Conservation (phyloP, 305 asterid species). For the Withania somnifera region DNA sequence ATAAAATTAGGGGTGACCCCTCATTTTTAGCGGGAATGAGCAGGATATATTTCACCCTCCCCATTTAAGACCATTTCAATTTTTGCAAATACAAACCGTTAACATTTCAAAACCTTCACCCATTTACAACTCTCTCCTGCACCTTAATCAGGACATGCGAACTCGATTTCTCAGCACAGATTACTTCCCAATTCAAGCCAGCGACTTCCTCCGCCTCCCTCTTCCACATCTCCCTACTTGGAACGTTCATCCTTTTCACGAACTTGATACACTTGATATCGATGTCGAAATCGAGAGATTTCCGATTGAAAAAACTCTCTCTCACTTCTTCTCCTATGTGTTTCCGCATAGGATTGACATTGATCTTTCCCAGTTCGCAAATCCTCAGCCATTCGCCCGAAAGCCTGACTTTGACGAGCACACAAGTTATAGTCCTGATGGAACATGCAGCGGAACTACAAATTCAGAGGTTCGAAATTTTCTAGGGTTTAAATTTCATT, state of each 20-base stretch:
- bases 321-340: slow-evolving; percentile 57
- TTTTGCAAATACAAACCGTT: too few species aligned
- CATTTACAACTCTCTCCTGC: too few species aligned
- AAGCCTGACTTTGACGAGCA: slow-evolving; percentile 4
- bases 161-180: slow-evolving; percentile 67
- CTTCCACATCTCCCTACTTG: slow-evolving; percentile 40
- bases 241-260: slow-evolving; percentile 26
- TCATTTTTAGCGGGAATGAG: too few species aligned
- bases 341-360: slow-evolving; percentile 44
- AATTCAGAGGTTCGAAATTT: slow-evolving; percentile 21
- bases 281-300: slow-evolving; percentile 35
- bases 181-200: slow-evolving; percentile 28
- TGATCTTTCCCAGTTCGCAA: slow-evolving; percentile 11
- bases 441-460: slow-evolving; percentile 10
- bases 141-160: slow-evolving; percentile 45
- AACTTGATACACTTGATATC: slow-evolving; percentile 24
- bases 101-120: too few species aligned
- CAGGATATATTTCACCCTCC: too few species aligned
- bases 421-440: slow-evolving; percentile 10
- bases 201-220: slow-evolving; percentile 48
- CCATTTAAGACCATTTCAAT: too few species aligned
- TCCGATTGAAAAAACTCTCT: slow-evolving; percentile 58
- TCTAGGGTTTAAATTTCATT: neutral
- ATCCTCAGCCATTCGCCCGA: slow-evolving; percentile 3
- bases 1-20: too few species aligned